Evolutionary conservation across 805 yeast genomes (phyloP).

Genomic region (Clavispora fructus): DNA sequence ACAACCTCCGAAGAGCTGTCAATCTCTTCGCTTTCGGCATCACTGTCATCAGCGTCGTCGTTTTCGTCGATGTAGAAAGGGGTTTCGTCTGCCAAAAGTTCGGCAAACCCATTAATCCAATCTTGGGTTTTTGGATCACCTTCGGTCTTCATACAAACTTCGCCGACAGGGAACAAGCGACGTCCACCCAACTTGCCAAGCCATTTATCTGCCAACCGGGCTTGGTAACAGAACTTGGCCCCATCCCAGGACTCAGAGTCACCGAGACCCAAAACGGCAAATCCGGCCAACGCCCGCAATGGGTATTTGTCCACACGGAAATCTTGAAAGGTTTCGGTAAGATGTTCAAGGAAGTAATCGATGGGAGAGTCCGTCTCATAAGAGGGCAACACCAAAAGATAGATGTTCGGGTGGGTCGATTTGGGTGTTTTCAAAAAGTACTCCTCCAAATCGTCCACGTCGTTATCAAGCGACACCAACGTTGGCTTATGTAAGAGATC

Average conservation of each 20-base stretch:
- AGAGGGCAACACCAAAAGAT: constrained; percentile 76
- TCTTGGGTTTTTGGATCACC: constrained; percentile 56
- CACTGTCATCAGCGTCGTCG: constrained; percentile 49
- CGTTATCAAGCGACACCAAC: constrained; percentile 70
- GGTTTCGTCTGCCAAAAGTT: constrained; percentile 64
- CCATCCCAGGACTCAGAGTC: constrained; percentile 79
- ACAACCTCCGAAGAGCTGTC: constrained; percentile 40
- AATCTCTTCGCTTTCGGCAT: constrained; percentile 40
- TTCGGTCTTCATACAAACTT: constrained; percentile 70
- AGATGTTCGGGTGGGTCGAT: constrained; percentile 41
- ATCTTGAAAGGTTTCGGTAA: constrained; percentile 77
- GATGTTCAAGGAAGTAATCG: constrained; percentile 76
- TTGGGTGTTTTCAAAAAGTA: constrained; percentile 66
- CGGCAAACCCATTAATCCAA: constrained; percentile 61
- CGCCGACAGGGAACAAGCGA: constrained; percentile 78
- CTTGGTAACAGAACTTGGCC: constrained; percentile 81
- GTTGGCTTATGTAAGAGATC: constrained; percentile 37
- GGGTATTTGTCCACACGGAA: constrained; percentile 84
- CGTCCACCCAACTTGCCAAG: constrained; percentile 81
- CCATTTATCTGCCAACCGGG: constrained; percentile 66
- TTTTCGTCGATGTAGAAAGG: constrained; percentile 56
- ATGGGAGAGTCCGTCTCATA: constrained; percentile 91
- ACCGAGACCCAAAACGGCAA: constrained; percentile 82
- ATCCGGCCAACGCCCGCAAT: constrained; percentile 62
- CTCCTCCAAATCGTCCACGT: constrained; percentile 75